Conservation (phyloP, 192 early-diverging fungal genomes). For the Nowakowskiella sp. region DNA sequence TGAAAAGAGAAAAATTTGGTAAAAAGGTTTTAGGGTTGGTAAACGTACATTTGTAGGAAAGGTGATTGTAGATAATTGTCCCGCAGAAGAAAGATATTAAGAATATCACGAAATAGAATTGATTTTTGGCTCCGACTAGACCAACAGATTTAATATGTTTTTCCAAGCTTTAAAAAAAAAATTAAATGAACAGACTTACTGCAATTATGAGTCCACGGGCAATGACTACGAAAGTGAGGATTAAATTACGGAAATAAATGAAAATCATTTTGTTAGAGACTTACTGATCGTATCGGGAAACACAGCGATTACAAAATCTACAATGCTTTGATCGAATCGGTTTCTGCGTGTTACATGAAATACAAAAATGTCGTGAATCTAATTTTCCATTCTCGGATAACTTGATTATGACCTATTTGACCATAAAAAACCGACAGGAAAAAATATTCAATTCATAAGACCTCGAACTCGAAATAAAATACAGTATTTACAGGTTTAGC, state of each 20-base stretch:
- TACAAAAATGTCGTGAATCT: constrained; percentile 75
- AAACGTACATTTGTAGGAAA: constrained; percentile 60
- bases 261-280: too few relatives aligned
- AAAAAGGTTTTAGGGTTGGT: background rate
- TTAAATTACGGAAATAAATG: too few relatives aligned
- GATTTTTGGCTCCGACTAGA: constrained; percentile 73
- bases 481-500: constrained; percentile 31
- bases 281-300: constrained; percentile 88
- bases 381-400: constrained; percentile 62
- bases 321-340: constrained; percentile 94
- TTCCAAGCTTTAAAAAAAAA: constrained; percentile 1
- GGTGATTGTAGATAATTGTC: constrained; percentile 48
- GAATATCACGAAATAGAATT: constrained; percentile 81
- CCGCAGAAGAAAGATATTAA: constrained; percentile 53
- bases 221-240: too few relatives aligned
- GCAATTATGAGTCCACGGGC: constrained; percentile 96
- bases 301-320: constrained; percentile 84
- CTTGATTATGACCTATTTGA: constrained; percentile 44
- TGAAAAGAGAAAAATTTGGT: too few relatives aligned
- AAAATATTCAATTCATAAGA: too few relatives aligned
- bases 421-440: too few relatives aligned
- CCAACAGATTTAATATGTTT: constrained; percentile 5
- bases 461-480: too few relatives aligned
- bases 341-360: constrained; percentile 71
- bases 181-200: too few relatives aligned